These are phyloP conservation scores for Haematococcus lacustris DNA, from an alignment of 139 green algal genomes.

Conservation along the genomic window DNA sequence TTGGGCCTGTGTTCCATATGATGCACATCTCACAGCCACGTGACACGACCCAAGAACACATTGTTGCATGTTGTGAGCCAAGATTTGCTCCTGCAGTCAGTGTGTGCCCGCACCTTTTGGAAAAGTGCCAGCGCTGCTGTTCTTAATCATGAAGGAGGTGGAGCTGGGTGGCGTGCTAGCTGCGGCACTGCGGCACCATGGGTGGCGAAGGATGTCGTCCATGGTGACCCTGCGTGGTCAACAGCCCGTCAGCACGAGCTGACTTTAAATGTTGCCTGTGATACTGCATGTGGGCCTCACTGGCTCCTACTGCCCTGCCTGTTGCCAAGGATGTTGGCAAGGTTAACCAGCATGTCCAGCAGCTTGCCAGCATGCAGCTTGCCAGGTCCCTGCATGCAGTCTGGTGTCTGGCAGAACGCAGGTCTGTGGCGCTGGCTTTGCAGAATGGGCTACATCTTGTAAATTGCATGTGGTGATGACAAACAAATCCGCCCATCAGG, in stretches of 20 bases:
- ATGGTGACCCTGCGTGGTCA: conserved; percentile 18
- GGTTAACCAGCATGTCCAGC: background rate
- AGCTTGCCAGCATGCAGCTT: background rate
- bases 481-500: too few species aligned
- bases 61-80: background rate
- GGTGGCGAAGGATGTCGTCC: conserved; percentile 23
- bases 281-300: background rate
- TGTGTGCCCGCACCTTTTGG: background rate
- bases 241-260: too few species aligned
- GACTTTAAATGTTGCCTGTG: background rate
- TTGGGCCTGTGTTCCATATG: too few species aligned
- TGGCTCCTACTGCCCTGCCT: background rate
- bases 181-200: conserved; percentile 14
- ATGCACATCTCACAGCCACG: too few species aligned
- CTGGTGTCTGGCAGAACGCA: background rate
- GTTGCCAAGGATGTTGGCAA: background rate
- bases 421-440: too few species aligned
- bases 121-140: too few species aligned
- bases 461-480: too few species aligned
- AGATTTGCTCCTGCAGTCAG: background rate
- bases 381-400: background rate
- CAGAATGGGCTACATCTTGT: too few species aligned
- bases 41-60: background rate
- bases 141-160: background rate
- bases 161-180: background rate